Evolutionary conservation across 371 early-diverging fungal species (phyloP).

Genomic region (Mortierella sp.): DNA sequence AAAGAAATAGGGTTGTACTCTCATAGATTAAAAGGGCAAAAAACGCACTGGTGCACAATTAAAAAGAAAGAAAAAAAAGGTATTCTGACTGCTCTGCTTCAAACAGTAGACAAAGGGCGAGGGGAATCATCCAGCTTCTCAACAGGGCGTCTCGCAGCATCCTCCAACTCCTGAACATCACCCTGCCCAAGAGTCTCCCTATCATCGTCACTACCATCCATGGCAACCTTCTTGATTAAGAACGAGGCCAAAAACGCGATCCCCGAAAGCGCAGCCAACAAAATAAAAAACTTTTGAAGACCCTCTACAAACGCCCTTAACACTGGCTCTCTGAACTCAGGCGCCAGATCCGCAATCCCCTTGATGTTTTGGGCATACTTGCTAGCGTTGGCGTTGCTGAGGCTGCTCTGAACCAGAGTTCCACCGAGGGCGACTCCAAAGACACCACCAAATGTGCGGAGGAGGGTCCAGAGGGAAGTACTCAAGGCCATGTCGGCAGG

Average conservation of each 20-base stretch:
- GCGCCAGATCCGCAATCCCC: conserved; percentile 23
- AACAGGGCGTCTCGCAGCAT: not conserved
- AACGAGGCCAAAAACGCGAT: conserved; percentile 18
- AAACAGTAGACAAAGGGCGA: not conserved
- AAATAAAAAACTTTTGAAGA: conserved; percentile 69
- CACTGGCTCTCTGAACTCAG: conserved; percentile 44
- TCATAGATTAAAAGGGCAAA: not conserved
- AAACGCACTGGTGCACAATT: not conserved
- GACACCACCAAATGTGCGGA: conserved; percentile 32
- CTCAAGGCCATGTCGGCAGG: conserved; percentile 28
- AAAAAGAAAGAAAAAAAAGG: too few relatives aligned
- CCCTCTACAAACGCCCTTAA: conserved; percentile 70
- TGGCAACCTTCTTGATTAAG: conserved; percentile 27
- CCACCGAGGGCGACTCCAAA: conserved; percentile 38
- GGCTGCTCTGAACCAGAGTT: conserved; percentile 27
- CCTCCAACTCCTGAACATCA: not conserved
- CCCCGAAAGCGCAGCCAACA: conserved; percentile 59
- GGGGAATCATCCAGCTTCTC: not conserved
- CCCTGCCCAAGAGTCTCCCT: not conserved
- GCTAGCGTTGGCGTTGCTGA: conserved; percentile 17
- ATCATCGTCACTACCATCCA: conserved; percentile 9
- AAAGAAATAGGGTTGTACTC: not conserved
- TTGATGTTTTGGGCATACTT: conserved; percentile 33
- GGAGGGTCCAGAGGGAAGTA: conserved; percentile 37
- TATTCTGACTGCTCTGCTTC: not conserved